phyloP scores from a whole-genome alignment of 2,329 filamentous ascomycete species.

The Paradendryphiella salina region DNA sequence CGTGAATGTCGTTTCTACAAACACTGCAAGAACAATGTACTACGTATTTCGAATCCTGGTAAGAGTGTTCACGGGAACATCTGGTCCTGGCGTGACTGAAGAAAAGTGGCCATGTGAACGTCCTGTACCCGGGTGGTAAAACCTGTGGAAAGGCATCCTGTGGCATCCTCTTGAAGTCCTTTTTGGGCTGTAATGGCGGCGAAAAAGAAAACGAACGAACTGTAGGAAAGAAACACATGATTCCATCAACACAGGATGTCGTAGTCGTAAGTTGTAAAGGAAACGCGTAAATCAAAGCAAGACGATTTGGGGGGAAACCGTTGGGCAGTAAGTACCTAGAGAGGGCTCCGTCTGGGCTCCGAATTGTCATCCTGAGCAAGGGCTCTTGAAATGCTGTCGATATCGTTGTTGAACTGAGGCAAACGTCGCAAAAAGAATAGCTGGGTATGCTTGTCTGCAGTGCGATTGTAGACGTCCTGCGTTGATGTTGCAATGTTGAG shows the following conservation, averaged over 20 bases:
- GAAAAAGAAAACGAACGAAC: constrained; percentile 25
- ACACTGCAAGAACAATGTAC: constrained; percentile 31
- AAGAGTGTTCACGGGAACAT: constrained; percentile 10
- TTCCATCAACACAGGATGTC: constrained; percentile 30
- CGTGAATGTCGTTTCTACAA: constrained; percentile 35
- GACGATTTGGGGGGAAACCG: constrained; percentile 37
- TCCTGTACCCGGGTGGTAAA: constrained; percentile 24
- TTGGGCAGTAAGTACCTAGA: constrained; percentile 51
- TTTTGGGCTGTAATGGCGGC: constrained; percentile 41
- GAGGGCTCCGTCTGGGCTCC: constrained; percentile 48
- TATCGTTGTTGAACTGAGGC: constrained; percentile 17
- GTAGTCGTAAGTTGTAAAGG: constrained; percentile 15
- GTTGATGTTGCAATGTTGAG: constrained; percentile 25
- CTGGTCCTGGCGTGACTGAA: constrained; percentile 20
- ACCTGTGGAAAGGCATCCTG: constrained; percentile 23
- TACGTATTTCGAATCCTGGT: constrained; percentile 16
- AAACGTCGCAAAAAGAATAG: constrained; percentile 22
- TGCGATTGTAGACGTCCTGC: constrained; percentile 21
- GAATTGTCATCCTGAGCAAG: constrained; percentile 51
- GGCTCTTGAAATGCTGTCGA: constrained; percentile 39
- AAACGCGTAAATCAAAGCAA: constrained; percentile 31
- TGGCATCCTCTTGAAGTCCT: constrained; percentile 27
- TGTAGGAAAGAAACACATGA: constrained; percentile 35
- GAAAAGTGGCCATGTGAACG: constrained; percentile 24
- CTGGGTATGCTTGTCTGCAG: constrained; percentile 17